Base-by-base conservation (phyloP, 2,329 filamentous ascomycete genomes). In the Trichophaea hybrida region DNA sequence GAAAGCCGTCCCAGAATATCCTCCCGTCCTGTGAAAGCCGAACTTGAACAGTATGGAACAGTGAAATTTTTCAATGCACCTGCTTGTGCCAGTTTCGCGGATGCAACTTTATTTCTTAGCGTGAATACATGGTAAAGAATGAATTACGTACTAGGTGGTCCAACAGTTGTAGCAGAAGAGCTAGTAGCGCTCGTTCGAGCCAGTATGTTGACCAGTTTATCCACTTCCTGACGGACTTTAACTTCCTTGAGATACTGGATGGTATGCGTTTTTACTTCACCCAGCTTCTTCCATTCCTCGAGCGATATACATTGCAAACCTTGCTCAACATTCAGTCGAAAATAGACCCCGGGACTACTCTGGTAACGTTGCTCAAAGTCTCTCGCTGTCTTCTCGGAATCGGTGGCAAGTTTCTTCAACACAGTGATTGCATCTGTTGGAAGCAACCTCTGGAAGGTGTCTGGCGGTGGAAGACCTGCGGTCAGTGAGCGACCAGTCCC, bases 281-380 rank as follows among this genome's bases (percentile, higher is more conserved):
- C 56, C 24, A 38, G 5, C 24, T 43, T 58, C 34, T 52, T 50
- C 56, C 56, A 58, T 32, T 58, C 56, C 37, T 17, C 56, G 5
- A 52, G 13, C 1, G 44, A 31, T n/a, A 52, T 58, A n/a, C 37
- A 33, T 31, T 52, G 44, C 44, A 52, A 15, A 1, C 56, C 56
- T 17, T 58, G 51, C 24, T 65, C 62, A 1, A 68, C 67, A 44
- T 66, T 68, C 0, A 69, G 49, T 10, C 67, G 65, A 52, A 64
- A 59, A 40, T 69, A 68, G 0, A 69, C n/a, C 13, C 60, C 59
- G 1, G 63, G 61, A 40, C 48, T 60, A 37, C 65, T 56, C 6
- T 44, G 34, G 46, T 50, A 66, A 34, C 56, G 24, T 1, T 15
- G 12, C 33, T 55, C 17, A 52, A 66, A 1, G 2, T 37, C 49